These are phyloP conservation scores for Fraxinus baroniana DNA, from an alignment of 305 asterid species.

Conservation along the genomic window DNA sequence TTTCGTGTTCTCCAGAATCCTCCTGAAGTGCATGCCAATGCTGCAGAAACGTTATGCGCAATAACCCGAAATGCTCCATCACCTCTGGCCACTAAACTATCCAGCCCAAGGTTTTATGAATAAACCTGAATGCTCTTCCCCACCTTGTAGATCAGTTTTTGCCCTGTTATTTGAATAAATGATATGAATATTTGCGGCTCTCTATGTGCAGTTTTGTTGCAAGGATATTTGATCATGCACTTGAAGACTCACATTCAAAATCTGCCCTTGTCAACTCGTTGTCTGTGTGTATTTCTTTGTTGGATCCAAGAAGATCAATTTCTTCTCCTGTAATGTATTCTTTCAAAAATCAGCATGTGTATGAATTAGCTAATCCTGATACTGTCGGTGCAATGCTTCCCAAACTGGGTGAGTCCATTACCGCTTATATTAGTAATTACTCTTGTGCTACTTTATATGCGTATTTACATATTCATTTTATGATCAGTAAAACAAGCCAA, in stretches of 20 bases:
- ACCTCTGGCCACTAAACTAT: constrained; percentile 73
- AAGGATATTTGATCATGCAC: constrained; percentile 83
- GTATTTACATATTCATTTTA: background rate
- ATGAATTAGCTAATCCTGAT: constrained; percentile 78
- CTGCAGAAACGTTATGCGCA: constrained; percentile 83
- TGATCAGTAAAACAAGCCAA: background rate
- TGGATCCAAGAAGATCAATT: constrained; percentile 89
- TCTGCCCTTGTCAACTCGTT: constrained; percentile 83
- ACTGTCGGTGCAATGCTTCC: constrained; percentile 96
- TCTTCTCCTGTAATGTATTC: constrained; percentile 73
- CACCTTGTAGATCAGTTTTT: background rate
- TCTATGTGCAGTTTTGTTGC: constrained; percentile 72
- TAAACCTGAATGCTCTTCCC: background rate
- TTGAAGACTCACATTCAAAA: constrained; percentile 74
- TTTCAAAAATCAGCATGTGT: constrained; percentile 72
- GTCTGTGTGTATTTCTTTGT: constrained; percentile 81
- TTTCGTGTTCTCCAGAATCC: constrained; percentile 45
- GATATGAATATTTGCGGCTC: constrained; percentile 16
- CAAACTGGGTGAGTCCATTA: constrained; percentile 59
- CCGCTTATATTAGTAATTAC: constrained; percentile 17
- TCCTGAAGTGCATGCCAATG: constrained; percentile 84
- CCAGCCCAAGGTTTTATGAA: constrained; percentile 62
- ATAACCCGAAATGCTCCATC: constrained; percentile 78
- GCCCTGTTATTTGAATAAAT: background rate
- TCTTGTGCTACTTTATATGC: background rate